Base-by-base conservation (phyloP, 2,329 filamentous ascomycete genomes). In the Pseudogymnoascus sp. region DNA sequence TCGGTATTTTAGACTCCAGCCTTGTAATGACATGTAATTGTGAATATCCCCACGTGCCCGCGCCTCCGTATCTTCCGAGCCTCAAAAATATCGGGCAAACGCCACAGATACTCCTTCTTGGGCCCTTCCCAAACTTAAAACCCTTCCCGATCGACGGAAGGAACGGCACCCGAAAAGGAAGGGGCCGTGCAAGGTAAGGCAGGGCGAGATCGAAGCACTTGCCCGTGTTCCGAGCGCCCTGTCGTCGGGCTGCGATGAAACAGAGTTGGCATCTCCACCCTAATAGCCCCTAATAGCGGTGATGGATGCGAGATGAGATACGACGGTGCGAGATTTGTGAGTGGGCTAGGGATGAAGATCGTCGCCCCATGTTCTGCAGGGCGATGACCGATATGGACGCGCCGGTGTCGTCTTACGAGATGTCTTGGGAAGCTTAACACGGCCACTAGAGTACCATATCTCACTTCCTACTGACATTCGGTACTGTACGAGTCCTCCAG, bases 401-500 rank as follows among this genome's bases (percentile, higher is more conserved):
- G 28, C n/a, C 7, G 9, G 25, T 19, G 28, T 22, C n/a, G 49
- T 33, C 33, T 55, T 33, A 11, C n/a, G 9, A 55, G 25, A 33
- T 55, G 45, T 55, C 49, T 55, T 55, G 49, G 49, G 49, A 55
- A 33, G 25, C 49, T 55, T 55, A 55, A 55, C 28, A 30, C 49
- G n/a, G n/a, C 25, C 49, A 33, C 25, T 19, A 33, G n/a, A 55
- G n/a, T 33, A 33, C 25, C 9, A 16, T 19, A 52, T 33, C n/a
- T 30, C 25, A 14, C 7, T 33, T 33, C 28, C 23, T 33, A 12
- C 49, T 16, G n/a, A 11, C 23, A 25, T 52, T 55, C 14, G 14
- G 14, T 52, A 19, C 9, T 16, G 2, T 30, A 5, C 23, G 25
- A 52, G 23, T 30, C 14, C 8, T 52, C n/a, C 25, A 11, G 23